Conservation (phyloP, 768 basidiomycete genomes). For the Leucocoprinus sp. region DNA sequence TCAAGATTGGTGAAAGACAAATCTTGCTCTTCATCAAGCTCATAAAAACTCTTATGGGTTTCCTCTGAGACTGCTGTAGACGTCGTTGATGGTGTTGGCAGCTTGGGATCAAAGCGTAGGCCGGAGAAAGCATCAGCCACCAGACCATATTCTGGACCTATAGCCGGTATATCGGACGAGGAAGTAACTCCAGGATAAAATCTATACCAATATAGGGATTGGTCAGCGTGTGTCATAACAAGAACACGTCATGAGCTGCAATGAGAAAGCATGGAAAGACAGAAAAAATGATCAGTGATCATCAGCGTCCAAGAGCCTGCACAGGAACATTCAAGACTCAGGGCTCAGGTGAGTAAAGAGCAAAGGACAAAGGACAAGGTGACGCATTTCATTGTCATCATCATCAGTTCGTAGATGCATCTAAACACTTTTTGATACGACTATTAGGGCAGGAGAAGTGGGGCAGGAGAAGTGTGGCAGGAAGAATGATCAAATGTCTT, state of each 20-base stretch:
- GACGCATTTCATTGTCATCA: too few species aligned
- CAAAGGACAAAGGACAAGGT: too few species aligned
- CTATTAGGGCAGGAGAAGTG: too few species aligned
- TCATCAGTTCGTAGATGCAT: too few species aligned
- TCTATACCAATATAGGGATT: constrained; percentile 15
- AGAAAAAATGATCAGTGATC: too few species aligned
- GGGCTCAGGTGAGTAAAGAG: too few species aligned
- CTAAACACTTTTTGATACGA: too few species aligned
- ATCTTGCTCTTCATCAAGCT: constrained; percentile 1
- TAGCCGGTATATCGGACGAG: constrained; percentile 18
- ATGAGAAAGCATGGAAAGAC: too few species aligned
- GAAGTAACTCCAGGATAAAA: constrained; percentile 43
- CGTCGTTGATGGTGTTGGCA: background rate
- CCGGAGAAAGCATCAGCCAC: constrained; percentile 14
- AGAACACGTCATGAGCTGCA: too few species aligned
- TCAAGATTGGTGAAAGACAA: background rate
- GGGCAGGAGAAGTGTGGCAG: background rate
- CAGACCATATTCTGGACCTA: constrained; percentile 22
- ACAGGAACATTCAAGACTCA: too few species aligned
- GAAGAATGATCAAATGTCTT: background rate
- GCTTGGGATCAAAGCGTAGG: background rate
- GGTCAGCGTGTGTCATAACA: too few species aligned
- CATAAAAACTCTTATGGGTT: constrained; percentile 13
- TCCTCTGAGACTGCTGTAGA: constrained; percentile 14
- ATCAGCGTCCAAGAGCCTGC: too few species aligned